Conservation (phyloP, 2,329 filamentous ascomycete genomes). For the Microcyclospora pomicola region DNA sequence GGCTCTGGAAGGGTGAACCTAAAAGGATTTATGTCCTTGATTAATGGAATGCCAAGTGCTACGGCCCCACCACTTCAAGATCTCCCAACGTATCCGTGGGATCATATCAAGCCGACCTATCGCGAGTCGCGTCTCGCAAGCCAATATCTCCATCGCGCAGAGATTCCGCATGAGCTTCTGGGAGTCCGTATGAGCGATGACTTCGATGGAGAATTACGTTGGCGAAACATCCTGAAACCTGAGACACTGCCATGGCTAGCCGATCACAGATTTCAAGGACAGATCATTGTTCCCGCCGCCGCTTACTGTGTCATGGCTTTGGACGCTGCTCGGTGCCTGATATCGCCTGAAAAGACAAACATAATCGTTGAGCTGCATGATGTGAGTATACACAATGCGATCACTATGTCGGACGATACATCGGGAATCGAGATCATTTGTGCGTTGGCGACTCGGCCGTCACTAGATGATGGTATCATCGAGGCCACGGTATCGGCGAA, state of each 20-base stretch:
- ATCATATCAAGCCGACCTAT: conserved; percentile 2
- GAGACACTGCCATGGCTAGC: conserved; percentile 3
- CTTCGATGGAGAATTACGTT: background rate
- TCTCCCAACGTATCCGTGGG: conserved; percentile 6
- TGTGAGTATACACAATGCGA: background rate
- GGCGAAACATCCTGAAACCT: conserved; percentile 1
- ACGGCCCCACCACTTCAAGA: conserved; percentile 1
- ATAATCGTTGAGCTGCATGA: background rate
- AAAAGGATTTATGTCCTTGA: too few species aligned
- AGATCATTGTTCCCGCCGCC: conserved; percentile 4
- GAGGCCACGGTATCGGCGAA: background rate
- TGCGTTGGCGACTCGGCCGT: too few species aligned
- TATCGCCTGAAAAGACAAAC: background rate
- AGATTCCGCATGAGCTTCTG: background rate
- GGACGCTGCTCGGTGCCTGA: conserved; percentile 3
- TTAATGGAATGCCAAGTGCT: background rate
- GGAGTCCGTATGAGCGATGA: background rate
- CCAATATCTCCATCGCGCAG: background rate
- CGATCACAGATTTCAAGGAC: conserved; percentile 3
- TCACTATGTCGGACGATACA: background rate
- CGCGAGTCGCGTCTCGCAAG: conserved; percentile 1
- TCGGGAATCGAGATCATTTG: too few species aligned
- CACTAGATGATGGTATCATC: background rate
- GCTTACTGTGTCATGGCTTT: conserved; percentile 4
- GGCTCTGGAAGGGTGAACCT: background rate